These are phyloP conservation scores for Chamaecyparis obtusa DNA, from an alignment of 75 land plant genomes.

Conservation along the genomic window DNA sequence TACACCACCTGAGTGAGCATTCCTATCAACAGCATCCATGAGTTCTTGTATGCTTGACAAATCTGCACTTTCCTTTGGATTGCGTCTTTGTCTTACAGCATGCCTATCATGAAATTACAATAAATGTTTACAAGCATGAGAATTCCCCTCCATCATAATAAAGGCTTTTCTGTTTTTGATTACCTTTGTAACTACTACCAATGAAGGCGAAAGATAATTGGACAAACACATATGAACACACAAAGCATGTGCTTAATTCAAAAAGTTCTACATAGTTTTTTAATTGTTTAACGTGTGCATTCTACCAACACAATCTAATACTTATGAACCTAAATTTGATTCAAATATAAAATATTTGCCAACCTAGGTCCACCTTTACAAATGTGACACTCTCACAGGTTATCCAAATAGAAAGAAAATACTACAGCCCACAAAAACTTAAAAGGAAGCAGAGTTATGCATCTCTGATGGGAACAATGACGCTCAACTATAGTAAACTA, in stretches of 20 bases:
- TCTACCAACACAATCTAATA: not conserved
- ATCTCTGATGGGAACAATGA: not conserved
- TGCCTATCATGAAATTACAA: constrained; percentile 32
- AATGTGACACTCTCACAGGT: not conserved
- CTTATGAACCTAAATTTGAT: not conserved
- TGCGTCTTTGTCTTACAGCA: constrained; percentile 80
- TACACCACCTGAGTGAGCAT: constrained; percentile 73
- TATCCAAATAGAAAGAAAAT: not conserved
- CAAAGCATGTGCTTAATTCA: not conserved
- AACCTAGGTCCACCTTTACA: not conserved
- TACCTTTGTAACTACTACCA: not conserved
- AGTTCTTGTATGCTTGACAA: constrained; percentile 84
- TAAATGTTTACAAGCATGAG: not conserved
- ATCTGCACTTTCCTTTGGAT: constrained; percentile 86
- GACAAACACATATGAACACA: not conserved
- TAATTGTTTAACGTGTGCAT: not conserved
- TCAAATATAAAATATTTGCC: not conserved
- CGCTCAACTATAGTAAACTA: too few species aligned
- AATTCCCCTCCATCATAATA: not conserved
- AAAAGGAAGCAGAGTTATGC: not conserved
- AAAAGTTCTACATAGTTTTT: not conserved
- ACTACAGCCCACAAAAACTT: not conserved
- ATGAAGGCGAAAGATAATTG: not conserved
- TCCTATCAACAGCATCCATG: constrained; percentile 56
- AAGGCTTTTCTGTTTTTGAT: not conserved